Conservation (phyloP, 1,284 basidiomycete species). For the Vanrija sp. region DNA sequence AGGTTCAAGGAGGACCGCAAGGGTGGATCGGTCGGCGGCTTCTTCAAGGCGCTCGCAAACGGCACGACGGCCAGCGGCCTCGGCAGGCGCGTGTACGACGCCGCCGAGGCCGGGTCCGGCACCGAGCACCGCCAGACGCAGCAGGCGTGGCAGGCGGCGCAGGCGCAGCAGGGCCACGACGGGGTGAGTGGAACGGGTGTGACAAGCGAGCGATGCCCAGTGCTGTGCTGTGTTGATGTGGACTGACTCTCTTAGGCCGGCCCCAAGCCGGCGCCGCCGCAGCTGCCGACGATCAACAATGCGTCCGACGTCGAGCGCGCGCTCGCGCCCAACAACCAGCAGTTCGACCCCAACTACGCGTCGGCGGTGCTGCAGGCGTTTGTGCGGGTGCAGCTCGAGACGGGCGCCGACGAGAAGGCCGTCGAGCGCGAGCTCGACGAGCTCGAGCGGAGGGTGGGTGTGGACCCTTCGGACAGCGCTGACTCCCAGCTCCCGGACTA, state of each 20-base stretch:
- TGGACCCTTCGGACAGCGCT: background rate
- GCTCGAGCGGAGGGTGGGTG: slow-evolving; percentile 4
- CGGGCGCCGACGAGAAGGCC: background rate
- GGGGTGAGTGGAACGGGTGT: too few species aligned
- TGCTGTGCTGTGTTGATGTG: too few species aligned
- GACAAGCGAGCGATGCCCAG: too few species aligned
- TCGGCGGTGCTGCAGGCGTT: slow-evolving; percentile 6
- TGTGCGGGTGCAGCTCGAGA: slow-evolving; percentile 5
- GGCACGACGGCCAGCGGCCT: slow-evolving; percentile 5
- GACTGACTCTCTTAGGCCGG: slow-evolving; percentile 1
- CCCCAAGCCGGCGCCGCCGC: slow-evolving; percentile 6
- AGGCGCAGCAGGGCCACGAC: background rate
- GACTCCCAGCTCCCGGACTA: slow-evolving; percentile 1
- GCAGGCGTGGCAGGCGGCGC: background rate
- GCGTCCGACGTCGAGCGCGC: slow-evolving; percentile 6
- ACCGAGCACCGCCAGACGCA: background rate
- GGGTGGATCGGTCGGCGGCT: background rate
- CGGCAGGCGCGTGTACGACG: slow-evolving; percentile 8
- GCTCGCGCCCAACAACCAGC: slow-evolving; percentile 7
- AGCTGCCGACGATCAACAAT: slow-evolving; percentile 1
- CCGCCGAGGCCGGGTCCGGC: slow-evolving; percentile 5
- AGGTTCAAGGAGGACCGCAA: slow-evolving; percentile 10
- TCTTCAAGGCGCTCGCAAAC: slow-evolving; percentile 9
- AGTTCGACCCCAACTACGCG: slow-evolving; percentile 11
- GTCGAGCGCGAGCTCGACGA: slow-evolving; percentile 3